A percentile compares a stretch with the other conserved stretches of the same genome.
Evolutionary conservation across 2,329 filamentous ascomycete species (phyloP).

Genomic region (Coniochaeta pulveracea): DNA sequence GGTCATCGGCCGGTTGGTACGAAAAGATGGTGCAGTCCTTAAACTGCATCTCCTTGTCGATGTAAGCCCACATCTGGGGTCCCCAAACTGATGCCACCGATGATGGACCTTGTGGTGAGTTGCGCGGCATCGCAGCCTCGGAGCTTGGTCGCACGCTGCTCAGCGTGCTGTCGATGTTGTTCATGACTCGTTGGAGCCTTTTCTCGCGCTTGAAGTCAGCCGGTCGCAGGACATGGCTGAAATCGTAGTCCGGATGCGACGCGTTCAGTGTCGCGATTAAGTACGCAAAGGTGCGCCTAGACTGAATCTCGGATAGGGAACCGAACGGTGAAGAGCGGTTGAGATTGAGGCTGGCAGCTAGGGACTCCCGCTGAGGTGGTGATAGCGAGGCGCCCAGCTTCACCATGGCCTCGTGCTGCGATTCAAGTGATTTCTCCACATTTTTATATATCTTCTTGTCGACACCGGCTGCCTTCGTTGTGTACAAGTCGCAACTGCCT

Average conservation of each 20-base stretch:
- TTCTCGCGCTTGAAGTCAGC: slow-evolving; percentile 82
- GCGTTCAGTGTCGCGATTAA: slow-evolving; percentile 94
- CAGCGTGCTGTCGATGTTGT: slow-evolving; percentile 75
- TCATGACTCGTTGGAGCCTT: slow-evolving; percentile 70
- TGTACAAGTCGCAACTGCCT: slow-evolving; percentile 93
- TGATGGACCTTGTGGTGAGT: slow-evolving; percentile 23
- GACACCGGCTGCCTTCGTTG: slow-evolving; percentile 85
- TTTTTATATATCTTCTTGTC: slow-evolving; percentile 97
- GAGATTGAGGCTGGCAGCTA: slow-evolving; percentile 59
- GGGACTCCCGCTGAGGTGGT: slow-evolving; percentile 63
- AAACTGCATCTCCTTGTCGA: slow-evolving; percentile 91
- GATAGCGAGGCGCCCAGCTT: slow-evolving; percentile 81
- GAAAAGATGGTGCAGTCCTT: slow-evolving; percentile 83
- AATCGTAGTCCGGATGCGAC: slow-evolving; percentile 93
- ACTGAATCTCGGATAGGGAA: slow-evolving; percentile 75
- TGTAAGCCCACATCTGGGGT: slow-evolving; percentile 79
- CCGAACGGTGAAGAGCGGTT: slow-evolving; percentile 88
- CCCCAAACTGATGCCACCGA: slow-evolving; percentile 61
- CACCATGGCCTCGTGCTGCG: slow-evolving; percentile 79
- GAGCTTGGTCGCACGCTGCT: slow-evolving; percentile 69
- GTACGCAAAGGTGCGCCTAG: slow-evolving; percentile 87
- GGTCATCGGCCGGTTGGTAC: slow-evolving; percentile 81
- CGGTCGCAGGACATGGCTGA: slow-evolving; percentile 81
- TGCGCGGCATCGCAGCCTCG: slow-evolving; percentile 28
- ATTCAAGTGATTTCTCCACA: slow-evolving; percentile 84